Evolutionary conservation across 2,329 filamentous ascomycete genomes (phyloP), one percentile per base, ranked within the genome.

Genomic region (Colletotrichum noveboracense): DNA sequence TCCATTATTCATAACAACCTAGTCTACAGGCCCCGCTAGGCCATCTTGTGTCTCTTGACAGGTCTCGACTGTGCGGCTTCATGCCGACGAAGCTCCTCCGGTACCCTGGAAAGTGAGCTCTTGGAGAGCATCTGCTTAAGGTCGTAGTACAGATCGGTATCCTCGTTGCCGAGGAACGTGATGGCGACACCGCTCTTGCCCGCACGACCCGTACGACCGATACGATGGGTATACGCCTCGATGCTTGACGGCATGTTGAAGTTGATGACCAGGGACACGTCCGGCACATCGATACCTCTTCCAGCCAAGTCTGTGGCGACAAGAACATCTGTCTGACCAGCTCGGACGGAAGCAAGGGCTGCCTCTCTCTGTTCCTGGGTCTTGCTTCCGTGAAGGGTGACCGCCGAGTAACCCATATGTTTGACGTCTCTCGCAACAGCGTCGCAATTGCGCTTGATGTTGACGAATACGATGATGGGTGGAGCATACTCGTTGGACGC

Each of bases 371-470:
- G 97, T 76, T 98, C 97, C 86, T 99, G 97, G 0, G 96, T 98
- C 86, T 99, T 99, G 87, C 93, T 95, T 77, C 97, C 96, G 87
- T 99, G 97, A 36, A 99, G 88, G 0, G 96, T 98, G 80, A 98
- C 96, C 9, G 94, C 92, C 24, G 92, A 94, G 89, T 96, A 97
- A 80, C 97, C 97, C 93, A 97, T 97, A 68, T 94, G 91, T 83
- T 98, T 97, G 88, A 99, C 97, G 82, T 98, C 96, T 76, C 95
- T 92, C 5, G 96, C 96, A 64, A 99, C 94, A 75, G 95, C 95
- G 84, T 99, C 97, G 87, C 96, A 98, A 87, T 98, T 98, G 80
- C 96, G 94, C 87, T 98, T 98, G 92, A 98, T 98, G 86, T 99
- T 99, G 91, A 99, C 97, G 84, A 99, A 99, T 78, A 99, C 96